Evolutionary conservation across 2,329 filamentous ascomycete species (phyloP), one percentile per base, ranked within the genome.

Genomic region (Penicillium hordei): DNA sequence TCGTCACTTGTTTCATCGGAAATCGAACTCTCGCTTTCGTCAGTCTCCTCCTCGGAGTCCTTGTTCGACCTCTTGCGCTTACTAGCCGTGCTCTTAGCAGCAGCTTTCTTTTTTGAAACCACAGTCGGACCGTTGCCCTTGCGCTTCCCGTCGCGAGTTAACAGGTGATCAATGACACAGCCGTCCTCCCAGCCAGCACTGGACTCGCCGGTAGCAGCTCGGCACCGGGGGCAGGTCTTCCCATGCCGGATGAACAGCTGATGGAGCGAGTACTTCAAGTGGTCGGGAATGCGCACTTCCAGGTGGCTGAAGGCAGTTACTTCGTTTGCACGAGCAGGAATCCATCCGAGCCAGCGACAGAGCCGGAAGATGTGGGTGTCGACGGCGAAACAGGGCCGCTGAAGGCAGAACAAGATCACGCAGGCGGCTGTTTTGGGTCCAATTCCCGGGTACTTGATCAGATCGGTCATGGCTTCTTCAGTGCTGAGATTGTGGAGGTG

Each of bases 291-390:
- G 33, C 79, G 75, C 1, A 83, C 83, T 57, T 88, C 84, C 60
- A 85, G 80, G 67, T 88, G 86, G 4, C 78, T 79, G 64, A 84
- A 86, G 0, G 83, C 82, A 1, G 79, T 82, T 44, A 75, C 64
- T 52, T 76, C 75, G 33, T 80, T 80, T 1, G 75, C 71, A 21
- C 76, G 73, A 8, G 77, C 70, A 0, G 85, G 85, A 1, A 87
- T 76, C 85, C 86, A 88, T 25, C 81, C 81, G 0, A 88, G 78
- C 79, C 86, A 86, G 52, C 82, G 82, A 63, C 79, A 82, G 15
- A 88, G 79, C 1, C 86, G 82, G 66, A 87, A 87, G 58, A 88
- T 85, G 69, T 88, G 86, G 1, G 86, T 88, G 62, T 88, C 86
- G 9, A 88, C 86, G 0, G 86, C 86, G 62, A 88, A 88, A 54